Base-by-base conservation (phyloP, 208 protist species). In the Sergeia podlipaevii region DNA sequence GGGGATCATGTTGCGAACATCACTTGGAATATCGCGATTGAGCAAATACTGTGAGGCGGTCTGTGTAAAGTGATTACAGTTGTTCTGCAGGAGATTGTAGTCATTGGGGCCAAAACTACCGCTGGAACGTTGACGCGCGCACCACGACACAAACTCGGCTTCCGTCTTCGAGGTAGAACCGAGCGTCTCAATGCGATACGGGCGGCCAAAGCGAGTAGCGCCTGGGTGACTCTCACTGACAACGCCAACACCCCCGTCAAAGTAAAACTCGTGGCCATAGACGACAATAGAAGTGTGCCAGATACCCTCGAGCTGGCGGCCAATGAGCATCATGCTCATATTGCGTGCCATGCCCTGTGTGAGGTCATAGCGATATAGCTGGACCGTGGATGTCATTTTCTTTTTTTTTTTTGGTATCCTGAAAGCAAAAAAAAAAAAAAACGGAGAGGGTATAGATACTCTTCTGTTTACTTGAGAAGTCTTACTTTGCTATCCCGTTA, bases 21-120 rank as follows among this genome's bases (percentile, higher is more conserved):
- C 83, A 29, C 56, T 1, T 70, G 70, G 55, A 39, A 91, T 93
- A 60, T 80, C 66, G 11, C 53, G 45, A 5, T 46, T 42, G 1
- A 93, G 47, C n/a, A 97, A 52, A 70, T 91, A 96, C 20, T 73
- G 58, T 5, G 60, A 57, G 13, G 84, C 80, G 20, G 70, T 85
- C 24, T 97, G 81, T 2, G 95, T 89, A 46, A 97, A 97, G 70
- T 96, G 81, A 68, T 97, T 97, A 73, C 95, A 97, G 77, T 97
- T 97, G 53, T 93, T 81, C 13, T 86, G 41, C 3, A 97, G 48
- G 11, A 97, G 52, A 65, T 87, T 70, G 60, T 97, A 97, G 46
- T 91, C 77, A 44, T 89, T 70, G 42, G 77, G 74, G 13, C 83
- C 79, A 58, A 93, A 95, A 41, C 34, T 65, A 4, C 5, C 28